Evolutionary conservation across 768 basidiomycete species (phyloP).

Genomic region (Hydnomerulius pinastri): DNA sequence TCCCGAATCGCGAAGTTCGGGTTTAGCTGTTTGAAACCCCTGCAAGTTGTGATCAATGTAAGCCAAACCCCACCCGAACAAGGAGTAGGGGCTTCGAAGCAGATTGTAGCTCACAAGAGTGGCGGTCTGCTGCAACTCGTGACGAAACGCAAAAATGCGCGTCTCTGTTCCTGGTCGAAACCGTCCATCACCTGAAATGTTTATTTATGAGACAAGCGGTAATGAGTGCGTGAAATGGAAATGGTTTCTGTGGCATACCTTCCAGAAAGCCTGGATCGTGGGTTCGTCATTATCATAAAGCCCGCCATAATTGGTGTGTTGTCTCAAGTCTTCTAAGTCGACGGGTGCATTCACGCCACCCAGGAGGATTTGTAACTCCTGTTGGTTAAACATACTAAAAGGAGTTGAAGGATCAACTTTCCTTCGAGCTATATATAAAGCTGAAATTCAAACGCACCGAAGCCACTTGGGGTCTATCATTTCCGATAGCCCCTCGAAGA

Average conservation of each 20-base stretch:
- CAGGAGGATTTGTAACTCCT: conserved; percentile 89
- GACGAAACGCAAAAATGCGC: conserved; percentile 82
- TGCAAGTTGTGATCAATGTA: conserved; percentile 23
- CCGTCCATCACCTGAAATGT: conserved; percentile 63
- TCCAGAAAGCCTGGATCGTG: conserved; percentile 85
- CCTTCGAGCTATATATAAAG: not conserved
- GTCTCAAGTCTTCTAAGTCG: conserved; percentile 77
- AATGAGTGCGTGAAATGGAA: conserved; percentile 1
- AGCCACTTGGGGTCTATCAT: conserved; percentile 93
- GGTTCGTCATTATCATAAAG: conserved; percentile 67
- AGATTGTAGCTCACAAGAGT: conserved; percentile 56
- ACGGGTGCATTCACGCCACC: conserved; percentile 87
- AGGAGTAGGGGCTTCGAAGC: not conserved
- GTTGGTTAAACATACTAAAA: conserved; percentile 93
- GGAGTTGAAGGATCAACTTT: conserved; percentile 10
- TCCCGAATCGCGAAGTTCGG: conserved; percentile 91
- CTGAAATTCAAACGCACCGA: conserved; percentile 42
- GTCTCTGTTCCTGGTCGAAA: conserved; percentile 80
- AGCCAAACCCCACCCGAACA: no score
- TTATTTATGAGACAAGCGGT: not conserved
- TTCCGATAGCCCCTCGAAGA: conserved; percentile 91
- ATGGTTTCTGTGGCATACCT: conserved; percentile 42
- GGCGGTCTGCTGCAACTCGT: conserved; percentile 92
- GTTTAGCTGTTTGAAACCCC: conserved; percentile 83
- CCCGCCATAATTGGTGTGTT: conserved; percentile 83